Base-by-base conservation (phyloP, 495 filamentous ascomycete species). In the Lasiosphaeria ovina region DNA sequence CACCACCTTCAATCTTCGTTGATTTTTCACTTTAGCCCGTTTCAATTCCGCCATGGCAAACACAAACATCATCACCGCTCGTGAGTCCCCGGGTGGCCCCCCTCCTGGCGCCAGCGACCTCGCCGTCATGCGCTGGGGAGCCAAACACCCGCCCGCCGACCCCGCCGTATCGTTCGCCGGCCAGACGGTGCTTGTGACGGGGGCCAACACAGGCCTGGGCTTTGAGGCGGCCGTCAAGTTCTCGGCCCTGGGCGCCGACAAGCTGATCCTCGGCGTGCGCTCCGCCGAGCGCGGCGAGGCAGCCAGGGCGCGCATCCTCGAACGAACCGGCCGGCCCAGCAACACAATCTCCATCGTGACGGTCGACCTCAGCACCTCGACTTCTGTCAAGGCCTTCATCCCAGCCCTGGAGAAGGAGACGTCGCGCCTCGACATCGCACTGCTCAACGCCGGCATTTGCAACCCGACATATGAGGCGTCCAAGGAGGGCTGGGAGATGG, bases 181-280 rank as follows among this genome's bases (percentile, higher is more conserved):
- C 50, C 65, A 82, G 59, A 83, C 77, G 3, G 69, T 81, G 52
- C 74, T 85, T 44, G 72, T 85, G n/a, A 81, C 82, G 0, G 83
- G 83, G n/a, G 68, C 77, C 48, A 85, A 83, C 60, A 69, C 69
- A 10, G 82, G 83, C 12, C 65, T 83, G 1, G 81, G 81, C 10
- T 68, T 74, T n/a, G 79, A 81, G 63, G 72, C 78, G 6, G 72
- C 76, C 11, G 71, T 70, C n/a, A 75, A 82, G 51, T 49, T 63
- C 52, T 50, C 54, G 33, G 58, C 34, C 48, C 61, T 63, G 6
- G 51, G 42, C 2, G 9, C 54, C 14, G 40, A 33, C 33, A 61
- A 42, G 33, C 52, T 63, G 3, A 56, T 63, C 31, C 36, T 60
- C 11, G 61, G 48, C 47, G 57, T 63, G n/a, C 57, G 61, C 40